These are phyloP conservation scores for Xylariomycetidae sp. DNA, from an alignment of 2,329 filamentous ascomycete species.

Conservation along the genomic window DNA sequence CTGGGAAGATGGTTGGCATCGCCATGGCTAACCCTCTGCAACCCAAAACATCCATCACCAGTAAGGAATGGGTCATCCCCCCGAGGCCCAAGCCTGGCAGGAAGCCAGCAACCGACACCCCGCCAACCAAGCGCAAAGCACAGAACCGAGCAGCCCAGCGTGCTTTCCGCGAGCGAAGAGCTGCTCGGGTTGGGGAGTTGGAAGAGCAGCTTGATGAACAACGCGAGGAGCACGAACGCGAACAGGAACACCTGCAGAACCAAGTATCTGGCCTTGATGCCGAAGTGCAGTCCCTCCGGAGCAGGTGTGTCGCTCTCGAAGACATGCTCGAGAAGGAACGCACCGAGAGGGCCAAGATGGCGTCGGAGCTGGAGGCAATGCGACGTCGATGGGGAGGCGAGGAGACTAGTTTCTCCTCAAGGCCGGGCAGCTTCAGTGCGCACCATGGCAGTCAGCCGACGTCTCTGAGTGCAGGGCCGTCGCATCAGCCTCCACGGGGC, in stretches of 20 bases:
- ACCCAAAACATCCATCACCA: conserved; percentile 59
- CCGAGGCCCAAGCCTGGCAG: conserved; percentile 83
- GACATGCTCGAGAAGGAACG: conserved; percentile 56
- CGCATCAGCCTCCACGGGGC: conserved; percentile 21
- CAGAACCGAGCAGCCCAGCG: conserved; percentile 91
- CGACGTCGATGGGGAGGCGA: conserved; percentile 20
- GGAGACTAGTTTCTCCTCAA: conserved; percentile 17
- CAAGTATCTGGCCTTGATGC: conserved; percentile 54
- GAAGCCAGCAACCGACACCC: conserved; percentile 90
- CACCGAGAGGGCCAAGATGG: conserved; percentile 35
- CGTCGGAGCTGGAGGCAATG: conserved; percentile 23
- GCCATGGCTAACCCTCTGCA: conserved; percentile 35
- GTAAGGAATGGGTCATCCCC: conserved; percentile 80
- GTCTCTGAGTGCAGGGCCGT: conserved; percentile 19
- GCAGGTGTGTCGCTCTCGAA: conserved; percentile 56
- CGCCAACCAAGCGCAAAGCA: conserved; percentile 86
- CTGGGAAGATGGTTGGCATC: conserved; percentile 39
- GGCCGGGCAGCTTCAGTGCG: conserved; percentile 21
- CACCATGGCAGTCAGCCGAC: conserved; percentile 14
- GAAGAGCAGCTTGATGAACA: conserved; percentile 61
- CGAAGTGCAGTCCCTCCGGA: conserved; percentile 60
- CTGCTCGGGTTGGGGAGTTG: conserved; percentile 73
- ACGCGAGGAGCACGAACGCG: conserved; percentile 50
- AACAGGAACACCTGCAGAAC: conserved; percentile 51
- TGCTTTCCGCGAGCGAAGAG: conserved; percentile 81